A percentile compares a stretch with the other conserved stretches of the same genome.
phyloP scores from a whole-genome alignment of 352 stramenopile genomes.

The Globisporangium uncinulatum region DNA sequence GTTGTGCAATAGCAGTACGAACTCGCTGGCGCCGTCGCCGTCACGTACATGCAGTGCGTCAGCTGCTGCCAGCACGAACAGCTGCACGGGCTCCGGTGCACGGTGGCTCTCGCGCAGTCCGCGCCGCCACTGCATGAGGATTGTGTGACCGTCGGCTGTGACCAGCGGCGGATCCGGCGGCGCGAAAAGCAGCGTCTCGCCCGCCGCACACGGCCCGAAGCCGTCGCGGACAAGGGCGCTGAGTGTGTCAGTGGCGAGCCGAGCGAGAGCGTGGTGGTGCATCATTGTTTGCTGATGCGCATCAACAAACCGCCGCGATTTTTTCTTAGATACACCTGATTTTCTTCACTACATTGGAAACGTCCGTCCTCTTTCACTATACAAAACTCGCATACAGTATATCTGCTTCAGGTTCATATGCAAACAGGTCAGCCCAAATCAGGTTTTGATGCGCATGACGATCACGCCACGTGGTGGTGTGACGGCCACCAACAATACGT shows the following conservation, averaged over 20 bases:
- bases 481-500: too few species aligned
- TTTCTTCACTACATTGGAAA: too few species aligned
- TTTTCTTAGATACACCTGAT: too few species aligned
- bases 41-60: slow-evolving; percentile 42
- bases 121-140: slow-evolving; percentile 37
- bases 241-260: slow-evolving; percentile 14
- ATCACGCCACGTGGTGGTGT: too few species aligned
- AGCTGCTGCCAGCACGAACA: slow-evolving; percentile 39
- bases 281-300: slow-evolving; percentile 6
- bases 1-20: slow-evolving; percentile 50
- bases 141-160: slow-evolving; percentile 42
- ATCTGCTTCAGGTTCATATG: too few species aligned
- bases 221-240: slow-evolving; percentile 25
- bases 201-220: slow-evolving; percentile 45
- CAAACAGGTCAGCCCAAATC: too few species aligned
- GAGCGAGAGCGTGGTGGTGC: slow-evolving; percentile 4
- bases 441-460: too few species aligned
- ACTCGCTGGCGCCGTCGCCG: slow-evolving; percentile 50
- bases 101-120: slow-evolving; percentile 12
- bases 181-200: slow-evolving; percentile 52
- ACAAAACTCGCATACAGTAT: too few species aligned
- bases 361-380: too few species aligned
- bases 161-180: slow-evolving; percentile 52
- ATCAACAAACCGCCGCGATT: not conserved
- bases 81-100: slow-evolving; percentile 19